phyloP scores from a whole-genome alignment of 208 protist genomes.

The Kentomonas sorsogonicus region DNA sequence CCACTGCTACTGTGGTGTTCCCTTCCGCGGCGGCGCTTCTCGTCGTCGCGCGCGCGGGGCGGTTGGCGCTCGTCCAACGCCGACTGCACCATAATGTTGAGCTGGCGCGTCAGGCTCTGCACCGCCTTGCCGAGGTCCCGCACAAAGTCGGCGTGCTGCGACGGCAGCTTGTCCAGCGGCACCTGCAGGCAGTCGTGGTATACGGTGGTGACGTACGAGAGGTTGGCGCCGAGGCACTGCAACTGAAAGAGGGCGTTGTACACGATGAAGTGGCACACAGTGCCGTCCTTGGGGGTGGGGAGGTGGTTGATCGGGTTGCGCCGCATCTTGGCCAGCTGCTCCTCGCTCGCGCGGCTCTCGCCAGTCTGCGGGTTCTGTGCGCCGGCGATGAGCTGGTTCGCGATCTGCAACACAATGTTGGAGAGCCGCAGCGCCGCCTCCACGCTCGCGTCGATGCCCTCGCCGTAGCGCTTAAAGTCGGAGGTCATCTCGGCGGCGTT shows the following conservation, averaged over 20 bases:
- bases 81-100: constrained; percentile 82
- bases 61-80: constrained; percentile 44
- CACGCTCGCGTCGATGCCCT: constrained; percentile 34
- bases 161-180: constrained; percentile 37
- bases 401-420: constrained; percentile 80
- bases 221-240: constrained; percentile 64
- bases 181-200: constrained; percentile 56
- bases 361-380: too few relatives aligned
- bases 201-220: constrained; percentile 53
- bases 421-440: constrained; percentile 40
- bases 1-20: constrained; percentile 7
- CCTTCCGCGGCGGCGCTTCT: not conserved
- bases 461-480: constrained; percentile 15
- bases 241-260: constrained; percentile 86
- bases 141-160: constrained; percentile 64
- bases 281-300: constrained; percentile 36
- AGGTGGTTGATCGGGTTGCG: constrained; percentile 72
- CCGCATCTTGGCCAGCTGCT: constrained; percentile 19
- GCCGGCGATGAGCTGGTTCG: constrained; percentile 59
- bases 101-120: constrained; percentile 46
- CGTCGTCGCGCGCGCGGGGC: constrained; percentile 4
- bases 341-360: constrained; percentile 26
- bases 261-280: constrained; percentile 55
- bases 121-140: constrained; percentile 37
- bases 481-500: constrained; percentile 23